Percentiles rank a stretch among this genome's conserved stretches.
These are phyloP conservation scores for Trichosanthes cucumerina DNA, from an alignment of 306 rosid species.

Conservation along the genomic window DNA sequence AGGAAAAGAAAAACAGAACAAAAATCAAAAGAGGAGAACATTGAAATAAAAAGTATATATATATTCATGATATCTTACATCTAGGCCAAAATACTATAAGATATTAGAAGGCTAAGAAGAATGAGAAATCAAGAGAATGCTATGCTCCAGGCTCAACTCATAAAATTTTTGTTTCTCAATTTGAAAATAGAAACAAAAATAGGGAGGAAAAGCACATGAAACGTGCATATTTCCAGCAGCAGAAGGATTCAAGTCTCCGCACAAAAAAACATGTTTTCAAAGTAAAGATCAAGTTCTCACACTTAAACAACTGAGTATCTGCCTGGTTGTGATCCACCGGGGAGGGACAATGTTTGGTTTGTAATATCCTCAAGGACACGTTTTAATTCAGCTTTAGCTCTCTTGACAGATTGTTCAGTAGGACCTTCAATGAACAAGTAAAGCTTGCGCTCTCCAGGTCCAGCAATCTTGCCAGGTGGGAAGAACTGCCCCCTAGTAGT, in stretches of 20 bases:
- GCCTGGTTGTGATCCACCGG: constrained; percentile 87
- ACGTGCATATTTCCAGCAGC: constrained; percentile 3
- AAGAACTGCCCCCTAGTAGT: constrained; percentile 90
- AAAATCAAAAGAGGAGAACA: constrained; percentile 24
- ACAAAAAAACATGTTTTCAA: neutral
- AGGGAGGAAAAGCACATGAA: neutral
- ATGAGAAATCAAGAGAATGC: neutral
- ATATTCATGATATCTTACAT: constrained; percentile 14
- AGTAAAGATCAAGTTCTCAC: constrained; percentile 32
- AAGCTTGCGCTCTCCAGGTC: constrained; percentile 89
- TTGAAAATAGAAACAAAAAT: neutral
- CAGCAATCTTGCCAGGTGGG: constrained; percentile 69
- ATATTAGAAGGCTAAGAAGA: neutral
- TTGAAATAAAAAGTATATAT: constrained; percentile 11
- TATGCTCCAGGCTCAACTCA: neutral
- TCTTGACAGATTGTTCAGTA: constrained; percentile 78
- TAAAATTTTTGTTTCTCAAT: neutral
- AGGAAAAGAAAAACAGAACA: constrained; percentile 17
- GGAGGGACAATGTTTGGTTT: constrained; percentile 75
- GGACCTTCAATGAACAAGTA: constrained; percentile 94
- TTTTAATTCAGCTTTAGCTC: constrained; percentile 79
- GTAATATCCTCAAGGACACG: constrained; percentile 87
- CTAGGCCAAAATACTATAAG: constrained; percentile 6
- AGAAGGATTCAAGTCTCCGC: neutral
- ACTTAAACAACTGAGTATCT: constrained; percentile 74